phyloP scores from a whole-genome alignment of 1,284 basidiomycete genomes.

The Apiotrichum veenhuisii region DNA sequence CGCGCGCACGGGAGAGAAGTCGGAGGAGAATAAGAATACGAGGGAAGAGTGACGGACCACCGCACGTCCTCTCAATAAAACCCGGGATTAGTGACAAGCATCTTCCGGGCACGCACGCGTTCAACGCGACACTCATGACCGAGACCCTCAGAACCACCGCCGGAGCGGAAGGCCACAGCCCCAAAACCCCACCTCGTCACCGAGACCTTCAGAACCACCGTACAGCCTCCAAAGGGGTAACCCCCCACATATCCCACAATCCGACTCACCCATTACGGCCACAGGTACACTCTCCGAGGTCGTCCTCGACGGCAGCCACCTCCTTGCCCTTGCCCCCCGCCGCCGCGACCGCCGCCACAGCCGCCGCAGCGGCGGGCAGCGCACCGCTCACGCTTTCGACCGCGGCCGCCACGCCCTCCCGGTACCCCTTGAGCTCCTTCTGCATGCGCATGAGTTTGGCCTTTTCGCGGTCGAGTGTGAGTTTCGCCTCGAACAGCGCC shows the following conservation, averaged over 20 bases:
- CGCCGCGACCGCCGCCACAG: background rate
- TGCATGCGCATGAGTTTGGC: constrained; percentile 48
- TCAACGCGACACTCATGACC: too few species aligned
- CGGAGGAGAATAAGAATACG: background rate
- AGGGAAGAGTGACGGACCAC: too few species aligned
- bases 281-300: constrained; percentile 40
- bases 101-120: too few species aligned
- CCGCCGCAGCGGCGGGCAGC: background rate
- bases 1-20: background rate
- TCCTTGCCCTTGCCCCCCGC: constrained; percentile 28
- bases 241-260: background rate
- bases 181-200: too few species aligned
- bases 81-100: too few species aligned
- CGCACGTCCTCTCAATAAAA: too few species aligned
- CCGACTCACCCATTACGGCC: constrained; percentile 30
- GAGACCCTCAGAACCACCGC: too few species aligned
- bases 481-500: constrained; percentile 47
- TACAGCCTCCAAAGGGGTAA: too few species aligned
- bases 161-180: too few species aligned
- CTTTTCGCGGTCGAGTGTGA: constrained; percentile 48
- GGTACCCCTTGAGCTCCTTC: constrained; percentile 46
- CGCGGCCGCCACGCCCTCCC: constrained; percentile 31
- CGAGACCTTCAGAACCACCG: too few species aligned
- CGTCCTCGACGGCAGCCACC: constrained; percentile 25
- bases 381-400: constrained; percentile 6